Conservation (phyloP, 1,284 basidiomycete genomes). For the Cutaneotrichosporon spelunceum region DNA sequence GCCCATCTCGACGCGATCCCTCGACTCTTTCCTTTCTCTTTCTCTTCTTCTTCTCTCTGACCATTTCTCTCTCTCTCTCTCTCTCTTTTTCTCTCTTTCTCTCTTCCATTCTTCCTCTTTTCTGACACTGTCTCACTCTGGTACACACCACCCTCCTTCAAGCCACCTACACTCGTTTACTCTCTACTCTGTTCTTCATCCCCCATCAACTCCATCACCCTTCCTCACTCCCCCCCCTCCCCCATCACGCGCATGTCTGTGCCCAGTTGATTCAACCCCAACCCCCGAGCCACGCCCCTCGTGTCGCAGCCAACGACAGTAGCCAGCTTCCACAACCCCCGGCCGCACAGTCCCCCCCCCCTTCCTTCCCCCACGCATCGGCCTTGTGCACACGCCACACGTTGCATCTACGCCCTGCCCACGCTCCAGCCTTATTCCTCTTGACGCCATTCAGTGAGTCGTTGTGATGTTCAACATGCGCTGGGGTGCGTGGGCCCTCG, state of each 20-base stretch:
- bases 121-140: no score
- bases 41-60: no score
- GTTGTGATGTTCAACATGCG: not conserved
- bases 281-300: not conserved
- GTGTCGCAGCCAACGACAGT: not conserved
- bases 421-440: not conserved
- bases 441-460: not conserved
- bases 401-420: not conserved
- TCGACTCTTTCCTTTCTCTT: not conserved
- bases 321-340: not conserved
- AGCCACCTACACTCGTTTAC: not conserved
- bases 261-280: not conserved
- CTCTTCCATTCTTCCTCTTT: no score
- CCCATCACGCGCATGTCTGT: constrained; percentile 1
- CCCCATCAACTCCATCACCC: no score
- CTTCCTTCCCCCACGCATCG: not conserved
- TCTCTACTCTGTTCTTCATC: not conserved
- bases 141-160: no score
- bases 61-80: not conserved
- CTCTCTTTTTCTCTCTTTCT: no score
- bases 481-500: no score
- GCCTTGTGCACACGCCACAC: not conserved
- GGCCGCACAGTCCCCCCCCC: not conserved
- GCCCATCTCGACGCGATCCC: no score
- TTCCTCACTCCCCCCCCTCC: not conserved